Base-by-base conservation (phyloP, 1,139 yeast species). In the Yamadazyma trypodendri region DNA sequence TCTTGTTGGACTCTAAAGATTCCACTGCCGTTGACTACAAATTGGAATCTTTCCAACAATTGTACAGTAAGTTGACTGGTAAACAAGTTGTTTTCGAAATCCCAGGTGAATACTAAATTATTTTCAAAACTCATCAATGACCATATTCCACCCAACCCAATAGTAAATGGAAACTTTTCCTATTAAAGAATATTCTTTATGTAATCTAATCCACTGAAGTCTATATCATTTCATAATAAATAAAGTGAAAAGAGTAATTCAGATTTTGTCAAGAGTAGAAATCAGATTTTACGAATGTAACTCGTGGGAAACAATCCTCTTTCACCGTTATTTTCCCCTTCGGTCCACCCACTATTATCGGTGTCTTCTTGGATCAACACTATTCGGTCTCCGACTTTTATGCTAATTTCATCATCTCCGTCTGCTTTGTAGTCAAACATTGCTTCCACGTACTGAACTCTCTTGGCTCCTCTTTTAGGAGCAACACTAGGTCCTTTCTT, bases 71-170 rank as follows among this genome's bases (percentile, higher is more conserved):
- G 81, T 88, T 92, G 75, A 92, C 98, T 65, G 98, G 98, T 79
- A 94, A 92, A 84, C 95, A 89, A 77, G 97, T 92, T 77, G 95
- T 89, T 65, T 92, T 92, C 68, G 97, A 90, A 83, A 87, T 90
- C 75, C 95, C 96, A 65, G 84, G 74, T 63, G 76, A 71, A 52
- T 66, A 68, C 65, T 70, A 70, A 63, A n/a, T n/a, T n/a, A n/a
- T n/a, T n/a, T 42, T 52, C 36, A 11, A 13, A 14, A 22, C 22
- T 22, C 33, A 16, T n/a, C 33, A 13, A 15, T 14, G 10, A 24
- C 15, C 32, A 29, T 9, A 8, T 7, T 11, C 32, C 23, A 7
- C 22, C n/a, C 23, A 3, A 11, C 14, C 13, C 20, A 27, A 15
- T 27, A 27, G 9, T 13, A 27, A 27, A 13, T 14, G 21, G 21